phyloP scores from a whole-genome alignment of 441 rosid genomes.

The Breynia disticha region DNA sequence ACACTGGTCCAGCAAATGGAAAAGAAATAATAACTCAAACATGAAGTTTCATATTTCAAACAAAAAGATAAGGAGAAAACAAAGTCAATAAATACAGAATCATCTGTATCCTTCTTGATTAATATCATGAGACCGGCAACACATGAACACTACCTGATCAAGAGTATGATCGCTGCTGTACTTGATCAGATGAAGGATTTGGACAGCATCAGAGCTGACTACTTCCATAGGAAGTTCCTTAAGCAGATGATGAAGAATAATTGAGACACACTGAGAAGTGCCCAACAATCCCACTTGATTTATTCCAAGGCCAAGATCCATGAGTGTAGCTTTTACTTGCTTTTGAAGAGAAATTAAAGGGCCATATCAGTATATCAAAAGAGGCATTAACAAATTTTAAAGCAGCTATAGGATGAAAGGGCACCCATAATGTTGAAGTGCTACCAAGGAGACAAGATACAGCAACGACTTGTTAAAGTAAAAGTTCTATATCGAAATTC shows the following conservation, averaged over 20 bases:
- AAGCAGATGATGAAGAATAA: constrained; percentile 70
- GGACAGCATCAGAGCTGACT: constrained; percentile 50
- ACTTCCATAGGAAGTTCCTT: constrained; percentile 70
- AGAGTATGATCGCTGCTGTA: constrained; percentile 57
- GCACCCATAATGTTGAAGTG: no score
- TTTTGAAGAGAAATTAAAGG: constrained; percentile 18
- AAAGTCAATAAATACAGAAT: background rate
- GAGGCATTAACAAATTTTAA: no score
- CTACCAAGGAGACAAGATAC: no score
- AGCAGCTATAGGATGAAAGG: no score
- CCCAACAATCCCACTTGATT: constrained; percentile 33
- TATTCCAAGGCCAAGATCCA: constrained; percentile 64
- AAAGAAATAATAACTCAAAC: constrained; percentile 12
- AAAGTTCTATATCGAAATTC: background rate
- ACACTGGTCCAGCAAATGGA: constrained; percentile 32
- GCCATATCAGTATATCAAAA: no score
- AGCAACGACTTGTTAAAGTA: no score
- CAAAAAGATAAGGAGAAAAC: constrained; percentile 3
- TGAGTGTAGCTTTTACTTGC: constrained; percentile 40
- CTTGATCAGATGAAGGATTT: constrained; percentile 59
- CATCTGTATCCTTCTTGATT: background rate
- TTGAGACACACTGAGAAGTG: constrained; percentile 43
- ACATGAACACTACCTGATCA: constrained; percentile 49
- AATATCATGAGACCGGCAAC: constrained; percentile 2
- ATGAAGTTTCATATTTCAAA: background rate